Base-by-base conservation (phyloP, 768 basidiomycete species). In the Serendipita indica region DNA sequence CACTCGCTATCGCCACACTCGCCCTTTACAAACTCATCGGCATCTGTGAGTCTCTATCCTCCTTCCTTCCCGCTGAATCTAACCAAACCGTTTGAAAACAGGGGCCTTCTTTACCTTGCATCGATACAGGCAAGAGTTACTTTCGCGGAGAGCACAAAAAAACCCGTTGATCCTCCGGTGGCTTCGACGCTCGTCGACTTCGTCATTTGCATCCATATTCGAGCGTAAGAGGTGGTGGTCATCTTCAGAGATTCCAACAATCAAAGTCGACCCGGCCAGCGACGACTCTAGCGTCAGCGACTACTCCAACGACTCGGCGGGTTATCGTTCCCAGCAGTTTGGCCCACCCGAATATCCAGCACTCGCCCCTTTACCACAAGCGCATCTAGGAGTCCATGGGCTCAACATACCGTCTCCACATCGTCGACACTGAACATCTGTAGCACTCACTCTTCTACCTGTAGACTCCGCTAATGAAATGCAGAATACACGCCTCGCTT, bases 251-350 rank as follows among this genome's bases (percentile, higher is more conserved):
- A 54, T 54, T 28, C 49, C 49, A 28, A 33, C 32, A n/a, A 54
- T 54, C 22, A 54, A 54, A 27, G 32, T 54, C 49, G 49, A 54
- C 25, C n/a, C 32, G 22, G 49, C 49, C 22, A 54, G 49, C 49
- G 49, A 54, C 49, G 49, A 54, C 25, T 54, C 49, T 18, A 54
- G 49, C 32, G 49, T 28, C 16, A 54, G 49, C 49, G 49, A 16
- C 22, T 54, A 54, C 32, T 54, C 49, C 22, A 30, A n/a, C 49
- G 49, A 54, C 30, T 54, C 49, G 22, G 49, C 49, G 20, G 49
- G 49, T 1, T 54, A 20, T 33, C 49, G 49, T 16, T 28, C 22
- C 49, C 25, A 28, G n/a, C 22, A 54, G 22, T 54, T 54, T 54
- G 49, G 49, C 7, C 25, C 32, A 28, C 49, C 49, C 5, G 10